Evolutionary conservation across 345 rosid species (phyloP).

Genomic region (Melaleuca alternifolia): DNA sequence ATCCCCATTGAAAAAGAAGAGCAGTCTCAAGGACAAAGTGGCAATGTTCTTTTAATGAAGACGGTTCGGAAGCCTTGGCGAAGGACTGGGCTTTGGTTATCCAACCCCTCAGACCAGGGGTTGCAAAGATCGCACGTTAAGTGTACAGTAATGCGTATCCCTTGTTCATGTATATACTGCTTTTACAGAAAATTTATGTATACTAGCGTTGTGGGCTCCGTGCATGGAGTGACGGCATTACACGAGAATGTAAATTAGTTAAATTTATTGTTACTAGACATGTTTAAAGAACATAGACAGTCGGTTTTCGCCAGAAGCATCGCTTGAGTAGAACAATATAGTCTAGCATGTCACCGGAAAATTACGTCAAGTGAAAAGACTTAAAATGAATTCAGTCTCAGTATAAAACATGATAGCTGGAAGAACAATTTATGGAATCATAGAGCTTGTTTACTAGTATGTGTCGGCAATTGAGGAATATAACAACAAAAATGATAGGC

Average conservation of each 20-base stretch:
- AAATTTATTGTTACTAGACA: neutral
- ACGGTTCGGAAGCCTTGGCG: neutral
- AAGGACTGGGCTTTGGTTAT: neutral
- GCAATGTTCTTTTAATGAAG: constrained; percentile 28
- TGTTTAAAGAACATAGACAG: neutral
- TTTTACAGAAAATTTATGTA: neutral
- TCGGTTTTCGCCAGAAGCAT: neutral
- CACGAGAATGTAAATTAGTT: neutral
- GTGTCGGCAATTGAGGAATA: neutral
- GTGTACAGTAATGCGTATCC: neutral
- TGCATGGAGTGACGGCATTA: neutral
- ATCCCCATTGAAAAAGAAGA: constrained; percentile 24
- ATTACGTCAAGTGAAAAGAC: neutral
- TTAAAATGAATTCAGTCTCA: neutral
- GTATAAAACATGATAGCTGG: neutral
- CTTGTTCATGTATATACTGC: neutral
- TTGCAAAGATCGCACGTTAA: neutral
- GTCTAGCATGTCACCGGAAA: neutral
- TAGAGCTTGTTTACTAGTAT: neutral
- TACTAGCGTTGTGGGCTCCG: neutral
- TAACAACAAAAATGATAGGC: neutral
- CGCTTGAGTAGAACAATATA: neutral
- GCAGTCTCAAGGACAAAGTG: constrained; percentile 44
- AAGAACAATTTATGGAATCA: neutral
- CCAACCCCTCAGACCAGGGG: neutral